Conservation (phyloP, 768 basidiomycete species). For the Butyriboletus loyo region DNA sequence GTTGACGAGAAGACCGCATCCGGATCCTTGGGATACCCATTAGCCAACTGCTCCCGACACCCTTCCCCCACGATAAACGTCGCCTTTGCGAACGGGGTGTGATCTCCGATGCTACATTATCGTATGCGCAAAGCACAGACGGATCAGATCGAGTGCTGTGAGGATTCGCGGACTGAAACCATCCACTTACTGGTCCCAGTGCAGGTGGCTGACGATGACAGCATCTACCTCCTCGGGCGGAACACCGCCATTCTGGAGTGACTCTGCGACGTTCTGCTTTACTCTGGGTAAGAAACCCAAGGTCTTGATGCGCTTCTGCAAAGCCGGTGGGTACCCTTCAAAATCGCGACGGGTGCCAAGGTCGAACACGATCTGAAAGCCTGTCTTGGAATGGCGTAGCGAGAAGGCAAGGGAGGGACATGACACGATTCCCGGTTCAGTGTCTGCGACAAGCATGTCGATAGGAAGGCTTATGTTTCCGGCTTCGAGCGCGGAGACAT, state of each 20-base stretch:
- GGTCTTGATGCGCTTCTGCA: constrained; percentile 19
- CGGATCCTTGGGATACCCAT: constrained; percentile 44
- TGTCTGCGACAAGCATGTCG: constrained; percentile 37
- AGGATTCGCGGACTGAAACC: not conserved
- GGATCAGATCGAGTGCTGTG: not conserved
- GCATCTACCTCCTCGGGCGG: constrained; percentile 41
- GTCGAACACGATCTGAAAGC: constrained; percentile 48
- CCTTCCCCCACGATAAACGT: constrained; percentile 48
- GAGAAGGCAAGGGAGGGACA: constrained; percentile 53
- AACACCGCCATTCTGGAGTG: constrained; percentile 48
- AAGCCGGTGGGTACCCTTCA: constrained; percentile 38
- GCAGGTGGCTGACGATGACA: constrained; percentile 50
- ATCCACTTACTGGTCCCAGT: constrained; percentile 43
- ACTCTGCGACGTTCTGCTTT: constrained; percentile 43
- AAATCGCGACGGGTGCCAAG: constrained; percentile 52
- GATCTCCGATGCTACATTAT: constrained; percentile 39
- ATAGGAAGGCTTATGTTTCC: constrained; percentile 42
- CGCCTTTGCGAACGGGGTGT: constrained; percentile 42
- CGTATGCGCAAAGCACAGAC: not conserved
- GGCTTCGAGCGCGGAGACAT: constrained; percentile 55
- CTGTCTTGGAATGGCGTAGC: constrained; percentile 43
- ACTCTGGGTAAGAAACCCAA: constrained; percentile 5
- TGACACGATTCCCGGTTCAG: constrained; percentile 23
- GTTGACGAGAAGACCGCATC: constrained; percentile 30
- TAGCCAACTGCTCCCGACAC: constrained; percentile 32